Evolutionary conservation across 1,284 basidiomycete genomes (phyloP), one percentile per base, ranked within the genome.

Genomic region (Phlebopus sp.): DNA sequence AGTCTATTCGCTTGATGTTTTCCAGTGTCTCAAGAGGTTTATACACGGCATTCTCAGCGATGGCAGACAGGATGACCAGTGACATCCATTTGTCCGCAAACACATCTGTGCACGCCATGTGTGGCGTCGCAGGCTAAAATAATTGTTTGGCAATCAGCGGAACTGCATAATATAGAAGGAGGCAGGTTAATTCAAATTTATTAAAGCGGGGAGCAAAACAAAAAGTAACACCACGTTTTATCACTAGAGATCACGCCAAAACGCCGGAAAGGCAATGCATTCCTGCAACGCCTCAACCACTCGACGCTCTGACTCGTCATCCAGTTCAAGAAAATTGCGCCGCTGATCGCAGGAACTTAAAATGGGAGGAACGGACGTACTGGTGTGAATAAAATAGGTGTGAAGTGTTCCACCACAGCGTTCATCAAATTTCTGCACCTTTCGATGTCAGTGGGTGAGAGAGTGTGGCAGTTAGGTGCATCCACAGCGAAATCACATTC

Each of bases 61-160:
- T 71, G 0, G 84, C 82, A 10, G 81, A 82, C 39, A 77, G 69
- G 34, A 84, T 82, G 10, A 88, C 82, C 31, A 79, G 69, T 13
- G 71, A 55, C 75, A 86, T 84, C 86, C 86, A 89, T 43, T 67
- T 72, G 47, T 82, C 81, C 0, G 84, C 86, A 47, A 88, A 74
- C 0, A 79, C 66, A 58, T 86, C 79, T 8, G 84, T 87, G 62
- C 86, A 89, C 2, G 67, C 68, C 83, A 86, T 86, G 59, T 88
- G 86, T 2, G 73, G 67, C 13, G 82, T 81, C 6, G 78, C 74
- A 14, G 82, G 60, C 66, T 68, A 42, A 13, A 37, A 39, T 11
- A 36, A 47, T 27, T 32, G 27, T 13, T 36, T 14, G 9, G 13
- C 14, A 5, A 35, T 51, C 14, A 50, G 31, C n/a, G 32, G 19